A percentile compares a stretch with the other conserved stretches of the same genome.
Conservation (phyloP, 139 green algal species). For the Coelastrella sp. region DNA sequence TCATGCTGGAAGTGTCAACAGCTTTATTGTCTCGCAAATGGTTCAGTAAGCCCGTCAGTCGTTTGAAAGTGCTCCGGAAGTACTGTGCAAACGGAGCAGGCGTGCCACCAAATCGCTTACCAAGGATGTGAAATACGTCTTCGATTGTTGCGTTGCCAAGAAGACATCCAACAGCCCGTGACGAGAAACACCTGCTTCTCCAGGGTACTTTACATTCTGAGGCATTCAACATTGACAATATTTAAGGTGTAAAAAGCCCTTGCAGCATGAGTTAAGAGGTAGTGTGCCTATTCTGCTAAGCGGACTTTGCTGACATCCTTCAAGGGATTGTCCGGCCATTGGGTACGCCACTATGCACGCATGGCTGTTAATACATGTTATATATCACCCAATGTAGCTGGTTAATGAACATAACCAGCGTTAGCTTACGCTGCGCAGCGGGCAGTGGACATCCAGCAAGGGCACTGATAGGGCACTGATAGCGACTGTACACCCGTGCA, state of each 20-base stretch:
- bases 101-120: no score
- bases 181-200: background rate
- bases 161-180: no score
- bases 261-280: background rate
- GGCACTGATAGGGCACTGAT: background rate
- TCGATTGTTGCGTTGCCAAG: no score
- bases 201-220: background rate
- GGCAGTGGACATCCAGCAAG: background rate
- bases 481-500: background rate
- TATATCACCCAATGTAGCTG: background rate
- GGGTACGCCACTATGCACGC: background rate
- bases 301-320: background rate
- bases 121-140: no score
- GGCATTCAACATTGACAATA: background rate
- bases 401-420: background rate
- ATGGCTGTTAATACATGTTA: background rate
- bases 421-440: background rate
- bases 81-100: no score
- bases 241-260: background rate
- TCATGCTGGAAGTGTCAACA: no score
- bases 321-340: background rate
- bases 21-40: no score
- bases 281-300: background rate
- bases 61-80: no score
- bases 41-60: no score